phyloP scores from a whole-genome alignment of 106 monocot genomes.

The Chionographis japonica region DNA sequence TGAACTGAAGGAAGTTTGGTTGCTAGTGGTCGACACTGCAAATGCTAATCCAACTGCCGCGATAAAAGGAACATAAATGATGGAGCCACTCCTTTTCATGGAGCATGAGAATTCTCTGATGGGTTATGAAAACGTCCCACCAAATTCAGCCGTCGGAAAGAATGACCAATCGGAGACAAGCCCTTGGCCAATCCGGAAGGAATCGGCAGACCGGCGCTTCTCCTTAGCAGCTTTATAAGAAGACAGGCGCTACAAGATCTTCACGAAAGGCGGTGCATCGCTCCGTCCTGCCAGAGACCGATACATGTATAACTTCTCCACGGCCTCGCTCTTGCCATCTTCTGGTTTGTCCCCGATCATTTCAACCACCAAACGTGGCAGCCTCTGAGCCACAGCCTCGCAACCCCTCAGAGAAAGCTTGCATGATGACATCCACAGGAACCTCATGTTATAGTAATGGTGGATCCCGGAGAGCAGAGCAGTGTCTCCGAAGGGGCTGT shows the following conservation, averaged over 20 bases:
- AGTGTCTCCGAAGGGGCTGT: slow-evolving; percentile 57
- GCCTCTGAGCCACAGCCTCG: slow-evolving; percentile 48
- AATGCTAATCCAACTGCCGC: no score
- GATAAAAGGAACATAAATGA: no score
- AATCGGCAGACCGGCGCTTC: no score
- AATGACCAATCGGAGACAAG: no score
- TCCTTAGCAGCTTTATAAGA: no score
- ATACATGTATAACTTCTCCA: slow-evolving; percentile 63
- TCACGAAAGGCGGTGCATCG: slow-evolving; percentile 59
- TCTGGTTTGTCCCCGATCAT: slow-evolving; percentile 23
- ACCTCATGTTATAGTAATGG: slow-evolving; percentile 75
- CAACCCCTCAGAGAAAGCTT: slow-evolving; percentile 42
- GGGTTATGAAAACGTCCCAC: no score
- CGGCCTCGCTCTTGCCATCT: slow-evolving; percentile 16
- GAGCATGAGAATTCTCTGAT: no score
- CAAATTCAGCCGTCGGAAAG: no score
- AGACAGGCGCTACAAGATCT: slow-evolving; percentile 29
- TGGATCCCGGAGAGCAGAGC: slow-evolving; percentile 57
- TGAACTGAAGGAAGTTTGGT: no score
- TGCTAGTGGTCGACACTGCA: no score
- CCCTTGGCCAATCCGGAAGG: no score
- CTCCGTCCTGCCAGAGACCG: slow-evolving; percentile 67
- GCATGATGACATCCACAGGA: slow-evolving; percentile 74
- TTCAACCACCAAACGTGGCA: slow-evolving; percentile 63
- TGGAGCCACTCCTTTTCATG: no score